Evolutionary conservation across 2,329 filamentous ascomycete species (phyloP), one percentile per base, ranked within the genome.

Genomic region (Xenoacremonium recifei): DNA sequence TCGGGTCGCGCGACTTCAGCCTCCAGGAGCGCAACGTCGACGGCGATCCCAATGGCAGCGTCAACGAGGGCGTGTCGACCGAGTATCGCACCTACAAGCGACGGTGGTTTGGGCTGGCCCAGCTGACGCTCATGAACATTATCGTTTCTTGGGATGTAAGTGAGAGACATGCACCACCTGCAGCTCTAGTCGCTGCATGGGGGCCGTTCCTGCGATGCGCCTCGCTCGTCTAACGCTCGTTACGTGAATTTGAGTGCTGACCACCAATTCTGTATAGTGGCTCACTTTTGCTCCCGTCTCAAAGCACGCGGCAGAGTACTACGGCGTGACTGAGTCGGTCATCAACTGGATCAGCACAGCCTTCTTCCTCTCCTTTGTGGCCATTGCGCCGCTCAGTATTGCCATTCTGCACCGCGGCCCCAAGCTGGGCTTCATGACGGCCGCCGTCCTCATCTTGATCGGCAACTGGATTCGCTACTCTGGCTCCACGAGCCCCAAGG

Each of bases 61-160:
- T 62, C 13, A 44, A 57, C n/a, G 52, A 59, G 41, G 61, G 55
- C 20, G 41, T 48, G 9, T 51, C 60, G 16, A 55, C 48, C n/a
- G 58, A 61, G 45, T 72, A 71, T 41, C 63, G 64, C 39, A 71
- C 68, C 10, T 97, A 97, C 63, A 92, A 87, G 68, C 79, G 89
- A 59, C 79, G 93, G 33, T 99, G 89, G 83, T 87, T 96, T 63
- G 93, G 93, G 1, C 72, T 99, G 38, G 69, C 79, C 17, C 88
- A 96, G 66, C 69, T 97, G 60, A 85, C 90, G 6, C 67, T 97
- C 57, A 73, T 97, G 67, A 99, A 97, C 63, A 85, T 96, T 42
- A 81, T 97, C 47, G 85, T 96, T 31, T 95, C 88, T 59, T 97
- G 92, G 92, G 89, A 95, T 79, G 89, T 93, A 77, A 75, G 89